These are phyloP conservation scores for Picea sitchensis DNA, from an alignment of 75 land plant species.

Conservation along the genomic window DNA sequence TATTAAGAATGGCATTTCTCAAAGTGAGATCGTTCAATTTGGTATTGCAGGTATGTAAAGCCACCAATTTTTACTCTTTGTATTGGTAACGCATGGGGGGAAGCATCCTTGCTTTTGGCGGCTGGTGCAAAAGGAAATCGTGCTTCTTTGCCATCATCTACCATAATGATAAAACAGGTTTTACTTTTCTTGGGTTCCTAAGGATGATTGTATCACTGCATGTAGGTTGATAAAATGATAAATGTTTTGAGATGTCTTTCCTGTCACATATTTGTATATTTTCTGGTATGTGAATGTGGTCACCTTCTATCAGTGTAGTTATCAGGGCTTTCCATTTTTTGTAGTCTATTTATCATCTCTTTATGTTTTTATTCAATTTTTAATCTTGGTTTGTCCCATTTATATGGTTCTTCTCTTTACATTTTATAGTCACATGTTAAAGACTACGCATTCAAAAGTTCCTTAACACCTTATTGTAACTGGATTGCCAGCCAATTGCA, in stretches of 20 bases:
- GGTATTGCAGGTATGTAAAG: slow-evolving; percentile 50
- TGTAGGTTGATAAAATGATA: background rate
- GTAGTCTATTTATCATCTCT: too few species aligned
- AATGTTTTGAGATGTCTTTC: background rate
- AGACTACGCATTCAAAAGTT: background rate
- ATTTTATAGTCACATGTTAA: background rate
- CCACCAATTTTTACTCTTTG: slow-evolving; percentile 90
- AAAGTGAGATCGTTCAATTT: background rate
- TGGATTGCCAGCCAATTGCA: slow-evolving; percentile 69
- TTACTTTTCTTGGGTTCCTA: background rate
- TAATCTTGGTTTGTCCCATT: background rate
- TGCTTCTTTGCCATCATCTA: slow-evolving; percentile 88
- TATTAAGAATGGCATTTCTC: background rate
- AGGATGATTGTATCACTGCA: slow-evolving; percentile 7
- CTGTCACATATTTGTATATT: too few species aligned
- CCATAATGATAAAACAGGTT: slow-evolving; percentile 98
- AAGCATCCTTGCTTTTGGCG: slow-evolving; percentile 90
- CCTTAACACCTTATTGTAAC: background rate
- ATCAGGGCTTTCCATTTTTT: too few species aligned
- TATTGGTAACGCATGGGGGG: slow-evolving; percentile 99
- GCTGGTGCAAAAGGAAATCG: slow-evolving; percentile 94
- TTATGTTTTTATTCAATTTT: background rate
- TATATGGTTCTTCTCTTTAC: background rate
- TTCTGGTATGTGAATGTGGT: background rate
- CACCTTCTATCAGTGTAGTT: too few species aligned